A percentile compares a stretch with the other conserved stretches of the same genome.
These are phyloP conservation scores for Camelina hispida DNA, from an alignment of 345 rosid species.

Conservation along the genomic window DNA sequence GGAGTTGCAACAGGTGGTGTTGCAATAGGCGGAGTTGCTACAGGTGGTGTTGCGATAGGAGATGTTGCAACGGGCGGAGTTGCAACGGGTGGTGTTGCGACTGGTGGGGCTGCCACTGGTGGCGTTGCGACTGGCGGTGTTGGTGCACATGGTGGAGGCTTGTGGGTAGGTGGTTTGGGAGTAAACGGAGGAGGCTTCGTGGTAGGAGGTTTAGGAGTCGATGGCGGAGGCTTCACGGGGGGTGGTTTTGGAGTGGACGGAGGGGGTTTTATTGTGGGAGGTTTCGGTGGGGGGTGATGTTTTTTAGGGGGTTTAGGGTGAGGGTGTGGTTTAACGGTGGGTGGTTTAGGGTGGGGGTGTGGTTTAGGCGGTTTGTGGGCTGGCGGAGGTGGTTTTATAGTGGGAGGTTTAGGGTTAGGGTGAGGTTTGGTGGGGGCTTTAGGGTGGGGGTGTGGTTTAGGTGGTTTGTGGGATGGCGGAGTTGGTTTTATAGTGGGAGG, in stretches of 20 bases:
- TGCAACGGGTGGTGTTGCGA: not conserved
- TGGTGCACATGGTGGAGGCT: constrained; percentile 30
- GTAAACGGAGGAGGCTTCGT: constrained; percentile 4
- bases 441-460: constrained; percentile 30
- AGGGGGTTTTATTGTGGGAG: not conserved
- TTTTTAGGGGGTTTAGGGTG: constrained; percentile 20
- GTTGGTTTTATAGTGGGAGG: not conserved
- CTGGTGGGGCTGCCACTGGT: constrained; percentile 33
- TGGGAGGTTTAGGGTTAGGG: constrained; percentile 23
- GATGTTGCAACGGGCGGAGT: constrained; percentile 1
- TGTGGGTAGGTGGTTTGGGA: not conserved
- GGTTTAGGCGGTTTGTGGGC: constrained; percentile 4
- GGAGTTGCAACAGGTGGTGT: not conserved
- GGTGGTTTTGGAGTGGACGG: constrained; percentile 35
- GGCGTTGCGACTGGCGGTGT: constrained; percentile 24
- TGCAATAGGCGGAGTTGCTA: not conserved
- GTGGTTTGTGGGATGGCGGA: not conserved
- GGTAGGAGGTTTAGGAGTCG: constrained; percentile 35
- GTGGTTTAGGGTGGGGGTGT: constrained; percentile 9
- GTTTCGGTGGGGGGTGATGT: constrained; percentile 12
- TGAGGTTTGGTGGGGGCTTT: constrained; percentile 13
- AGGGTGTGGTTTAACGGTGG: constrained; percentile 3
- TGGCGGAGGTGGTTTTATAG: not conserved
- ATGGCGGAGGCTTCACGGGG: constrained; percentile 5
- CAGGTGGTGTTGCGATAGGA: not conserved